phyloP scores from a whole-genome alignment of 129 eudicot genomes.

The Artemisia annua region DNA sequence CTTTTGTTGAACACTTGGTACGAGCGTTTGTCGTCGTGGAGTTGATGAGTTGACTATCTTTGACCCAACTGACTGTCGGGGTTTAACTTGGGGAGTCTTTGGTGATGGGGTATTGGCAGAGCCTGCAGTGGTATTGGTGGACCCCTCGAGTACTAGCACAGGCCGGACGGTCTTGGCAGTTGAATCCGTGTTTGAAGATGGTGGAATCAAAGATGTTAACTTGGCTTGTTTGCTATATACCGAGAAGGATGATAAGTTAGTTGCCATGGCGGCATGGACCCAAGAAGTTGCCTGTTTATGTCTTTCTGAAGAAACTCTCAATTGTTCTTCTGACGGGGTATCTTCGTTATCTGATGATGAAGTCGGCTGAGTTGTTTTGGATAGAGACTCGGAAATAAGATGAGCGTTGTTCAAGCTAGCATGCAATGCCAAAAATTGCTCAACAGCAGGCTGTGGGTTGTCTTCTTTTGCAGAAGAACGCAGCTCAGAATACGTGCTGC shows the following conservation, averaged over 20 bases:
- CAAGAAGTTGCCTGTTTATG: slow-evolving; percentile 84
- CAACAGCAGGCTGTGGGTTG: slow-evolving; percentile 83
- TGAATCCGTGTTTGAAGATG: slow-evolving; percentile 35
- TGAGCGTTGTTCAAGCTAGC: slow-evolving; percentile 56
- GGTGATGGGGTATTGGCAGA: slow-evolving; percentile 37
- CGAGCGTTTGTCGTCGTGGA: slow-evolving; percentile 46
- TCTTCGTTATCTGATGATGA: slow-evolving; percentile 63
- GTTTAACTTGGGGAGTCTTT: slow-evolving; percentile 50
- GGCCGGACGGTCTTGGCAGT: slow-evolving; percentile 46
- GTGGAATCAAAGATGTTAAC: slow-evolving; percentile 24
- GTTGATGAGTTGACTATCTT: slow-evolving; percentile 40
- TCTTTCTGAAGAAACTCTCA: slow-evolving; percentile 49
- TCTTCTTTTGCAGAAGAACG: slow-evolving; percentile 82
- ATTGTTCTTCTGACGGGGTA: slow-evolving; percentile 64
- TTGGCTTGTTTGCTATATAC: slow-evolving; percentile 50
- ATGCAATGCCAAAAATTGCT: slow-evolving; percentile 72
- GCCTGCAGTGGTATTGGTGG: slow-evolving; percentile 31
- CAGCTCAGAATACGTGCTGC: slow-evolving; percentile 83
- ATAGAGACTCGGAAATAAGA: slow-evolving; percentile 58
- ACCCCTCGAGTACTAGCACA: slow-evolving; percentile 59
- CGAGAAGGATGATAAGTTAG: slow-evolving; percentile 75
- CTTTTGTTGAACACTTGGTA: slow-evolving; percentile 34
- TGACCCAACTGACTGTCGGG: slow-evolving; percentile 51
- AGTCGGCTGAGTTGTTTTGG: slow-evolving; percentile 39
- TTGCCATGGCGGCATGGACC: slow-evolving; percentile 84